Base-by-base conservation (phyloP, 164 flowering plant genomes). In the Magnolia sinica region DNA sequence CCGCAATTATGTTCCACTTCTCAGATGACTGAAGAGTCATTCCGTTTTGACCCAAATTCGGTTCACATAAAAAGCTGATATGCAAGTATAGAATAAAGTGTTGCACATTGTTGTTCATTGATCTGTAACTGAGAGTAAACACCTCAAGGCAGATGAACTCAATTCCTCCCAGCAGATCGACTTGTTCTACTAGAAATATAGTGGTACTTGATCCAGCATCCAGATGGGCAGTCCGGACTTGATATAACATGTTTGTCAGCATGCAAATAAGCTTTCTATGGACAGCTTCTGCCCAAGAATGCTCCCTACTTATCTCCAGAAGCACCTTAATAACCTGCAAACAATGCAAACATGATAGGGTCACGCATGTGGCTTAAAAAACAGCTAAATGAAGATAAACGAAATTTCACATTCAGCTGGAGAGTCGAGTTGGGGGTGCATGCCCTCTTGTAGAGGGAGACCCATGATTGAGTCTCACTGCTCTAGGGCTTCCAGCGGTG, bases 251-350 rank as follows among this genome's bases (percentile, higher is more conserved):
- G 86, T 93, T 96, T 68, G 94, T 82, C 79, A 96, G 75, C 86
- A 96, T 91, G 88, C 92, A 88, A 74, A 94, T 84, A 69, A 96
- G 97, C 81, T 92, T 94, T 87, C 87, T 82, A 80, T 90, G 97
- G 79, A 96, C 97, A 71, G 88, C 81, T 81, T 92, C 99, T 74
- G 97, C 98, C 99, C 99, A 96, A 70, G 94, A 92, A 77, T 92
- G 88, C 77, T 77, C 81, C 82, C 92, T 83, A 84, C 98, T 91
- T 70, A 85, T 86, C 80, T 87, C 87, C 76, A 96, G 74, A 77
- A 96, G 90, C 72, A 85, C 85, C 83, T 88, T 89, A 64, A 96
- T 77, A 73, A 96, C 98, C 99, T 96, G 89, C 73, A 80, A 78
- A 72, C 29, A 31, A 45, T 4, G 72, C 55, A 74, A 11, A 70